A percentile compares a stretch with the other conserved stretches of the same genome.
Evolutionary conservation across 331 rosid genomes (phyloP).

Genomic region (Saraca asoca): DNA sequence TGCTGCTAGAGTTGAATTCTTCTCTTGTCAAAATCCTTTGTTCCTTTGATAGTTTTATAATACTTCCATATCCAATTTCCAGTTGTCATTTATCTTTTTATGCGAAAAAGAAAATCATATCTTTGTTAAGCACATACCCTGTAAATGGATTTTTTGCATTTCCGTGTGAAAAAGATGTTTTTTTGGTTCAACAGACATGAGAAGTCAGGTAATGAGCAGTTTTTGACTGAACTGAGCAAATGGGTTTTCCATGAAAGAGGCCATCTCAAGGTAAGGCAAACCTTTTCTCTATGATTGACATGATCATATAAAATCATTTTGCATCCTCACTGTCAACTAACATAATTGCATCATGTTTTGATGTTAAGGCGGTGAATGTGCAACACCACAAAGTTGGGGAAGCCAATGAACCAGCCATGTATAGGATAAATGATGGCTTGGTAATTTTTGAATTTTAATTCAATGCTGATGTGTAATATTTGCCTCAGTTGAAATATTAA

Average conservation of each 20-base stretch:
- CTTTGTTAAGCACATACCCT: neutral
- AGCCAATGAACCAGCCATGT: constrained; percentile 73
- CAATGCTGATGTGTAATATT: neutral
- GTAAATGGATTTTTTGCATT: neutral
- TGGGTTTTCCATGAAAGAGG: constrained; percentile 98
- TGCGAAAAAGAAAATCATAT: neutral
- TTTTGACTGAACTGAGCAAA: constrained; percentile 80
- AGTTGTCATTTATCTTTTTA: neutral
- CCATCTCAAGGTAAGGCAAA: constrained; percentile 80
- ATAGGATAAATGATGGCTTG: constrained; percentile 88
- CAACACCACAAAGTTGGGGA: constrained; percentile 87
- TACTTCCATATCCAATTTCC: constrained; percentile 5
- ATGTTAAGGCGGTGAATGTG: constrained; percentile 70
- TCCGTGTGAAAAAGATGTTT: neutral
- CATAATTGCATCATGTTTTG: constrained; percentile 26
- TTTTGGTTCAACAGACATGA: constrained; percentile 59
- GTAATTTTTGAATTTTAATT: constrained; percentile 45
- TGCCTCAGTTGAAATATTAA: constrained; percentile 4
- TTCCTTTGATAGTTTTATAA: constrained; percentile 3
- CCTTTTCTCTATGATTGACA: neutral
- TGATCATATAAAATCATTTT: constrained; percentile 17
- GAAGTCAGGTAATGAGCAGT: constrained; percentile 88
- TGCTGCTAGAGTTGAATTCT: constrained; percentile 1
- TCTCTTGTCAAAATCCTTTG: constrained; percentile 10
- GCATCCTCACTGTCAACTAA: constrained; percentile 13